A percentile compares a stretch with the other conserved stretches of the same genome.
phyloP scores from a whole-genome alignment of 2,329 filamentous ascomycete species.

The Seiridium cupressi region DNA sequence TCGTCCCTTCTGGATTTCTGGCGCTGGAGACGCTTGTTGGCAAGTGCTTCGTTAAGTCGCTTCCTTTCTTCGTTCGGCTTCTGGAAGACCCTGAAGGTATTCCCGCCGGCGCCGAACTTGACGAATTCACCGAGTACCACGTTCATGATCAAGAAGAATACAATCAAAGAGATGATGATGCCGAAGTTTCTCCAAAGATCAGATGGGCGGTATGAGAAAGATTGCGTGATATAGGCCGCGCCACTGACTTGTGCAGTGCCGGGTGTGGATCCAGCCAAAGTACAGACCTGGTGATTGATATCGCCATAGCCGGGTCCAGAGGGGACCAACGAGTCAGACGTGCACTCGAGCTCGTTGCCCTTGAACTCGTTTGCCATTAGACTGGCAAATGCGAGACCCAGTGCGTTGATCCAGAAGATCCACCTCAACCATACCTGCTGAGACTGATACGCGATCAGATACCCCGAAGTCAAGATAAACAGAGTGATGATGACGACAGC shows the following conservation, averaged over 20 bases:
- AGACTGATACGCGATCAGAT: constrained; percentile 75
- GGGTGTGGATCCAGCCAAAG: constrained; percentile 67
- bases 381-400: constrained; percentile 72
- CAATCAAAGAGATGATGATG: constrained; percentile 73
- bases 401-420: constrained; percentile 75
- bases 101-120: constrained; percentile 78
- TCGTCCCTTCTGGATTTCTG: constrained; percentile 45
- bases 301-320: constrained; percentile 68
- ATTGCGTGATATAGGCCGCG: constrained; percentile 63
- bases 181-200: constrained; percentile 84
- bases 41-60: constrained; percentile 62
- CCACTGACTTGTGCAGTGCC: constrained; percentile 66
- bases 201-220: constrained; percentile 63
- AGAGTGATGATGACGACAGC: constrained; percentile 76
- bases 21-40: constrained; percentile 56
- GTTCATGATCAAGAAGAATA: constrained; percentile 73
- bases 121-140: constrained; percentile 77
- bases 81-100: constrained; percentile 73
- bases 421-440: constrained; percentile 76
- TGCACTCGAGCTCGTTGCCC: constrained; percentile 66
- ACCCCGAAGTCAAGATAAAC: constrained; percentile 80
- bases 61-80: constrained; percentile 68
- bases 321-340: constrained; percentile 66
- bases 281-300: constrained; percentile 77
- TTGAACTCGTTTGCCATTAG: constrained; percentile 89